Base-by-base conservation (phyloP, 345 rosid genomes). In the Zanthoxylum bungeanum region DNA sequence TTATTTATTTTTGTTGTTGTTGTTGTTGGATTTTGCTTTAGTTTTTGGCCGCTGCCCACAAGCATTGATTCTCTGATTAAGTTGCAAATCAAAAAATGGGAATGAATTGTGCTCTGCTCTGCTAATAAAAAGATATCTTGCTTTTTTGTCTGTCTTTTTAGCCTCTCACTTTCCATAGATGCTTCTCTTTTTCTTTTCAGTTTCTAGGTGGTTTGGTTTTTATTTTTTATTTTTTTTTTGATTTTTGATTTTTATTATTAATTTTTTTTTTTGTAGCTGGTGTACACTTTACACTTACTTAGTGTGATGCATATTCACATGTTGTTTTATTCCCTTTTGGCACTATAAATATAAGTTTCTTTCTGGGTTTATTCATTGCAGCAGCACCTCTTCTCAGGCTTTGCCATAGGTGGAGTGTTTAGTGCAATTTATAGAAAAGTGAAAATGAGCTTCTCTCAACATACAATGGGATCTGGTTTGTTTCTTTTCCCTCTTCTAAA, bases 391-490 rank as follows among this genome's bases (percentile, higher is more conserved):
- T 67, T 21, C 49, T 73, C 69, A 70, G 9, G 73, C 63, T 42
- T 62, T 73, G 36, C 46, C 22, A 25, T 55, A 58, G 51, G 63
- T 44, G 60, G 59, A 27, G 42, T 67, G 36, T 69, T 42, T 37
- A 5, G 60, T 61, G 61, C 63, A 64, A 51, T 56, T 69, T 52
- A 5, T 69, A 19, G 37, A 27, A 61, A 72, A 33, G 28, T 50
- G 14, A 79, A 70, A 56, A 92, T 91, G 97, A 91, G 96, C 80
- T 87, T 85, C 28, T 87, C 87, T 60, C 87, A 72, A 60, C 88
- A 83, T 46, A 66, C 84, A 40, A 75, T 78, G 80, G 85, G 86
- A 69, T 88, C 96, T 74, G 97, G 97, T 92, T 78, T 83, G 93
- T 81, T 71, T 70, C 70, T 27, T 60, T 72, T 39, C 27, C 36